Evolutionary conservation across 2,329 filamentous ascomycete genomes (phyloP).

Genomic region (Penicillium sclerotiorum): DNA sequence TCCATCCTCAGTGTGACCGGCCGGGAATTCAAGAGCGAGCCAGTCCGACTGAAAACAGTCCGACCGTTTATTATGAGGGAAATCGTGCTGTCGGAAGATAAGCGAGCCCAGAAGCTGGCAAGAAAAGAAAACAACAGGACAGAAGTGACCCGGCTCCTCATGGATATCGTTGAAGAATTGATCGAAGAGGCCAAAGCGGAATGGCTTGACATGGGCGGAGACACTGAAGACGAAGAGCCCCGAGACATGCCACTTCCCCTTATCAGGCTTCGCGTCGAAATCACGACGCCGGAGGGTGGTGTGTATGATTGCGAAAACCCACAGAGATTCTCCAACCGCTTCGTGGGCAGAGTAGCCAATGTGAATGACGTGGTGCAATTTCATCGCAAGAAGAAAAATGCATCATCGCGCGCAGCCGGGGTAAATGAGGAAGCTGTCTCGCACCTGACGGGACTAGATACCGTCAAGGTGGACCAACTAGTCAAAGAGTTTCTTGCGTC

Average conservation of each 20-base stretch:
- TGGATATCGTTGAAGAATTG: conserved; percentile 77
- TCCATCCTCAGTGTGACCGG: conserved; percentile 83
- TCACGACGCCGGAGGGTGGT: conserved; percentile 79
- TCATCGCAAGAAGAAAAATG: conserved; percentile 77
- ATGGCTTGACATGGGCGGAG: conserved; percentile 76
- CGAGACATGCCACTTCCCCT: conserved; percentile 74
- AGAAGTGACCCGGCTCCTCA: conserved; percentile 76
- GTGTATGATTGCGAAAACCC: conserved; percentile 92
- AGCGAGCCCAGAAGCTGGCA: conserved; percentile 74
- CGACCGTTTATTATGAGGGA: conserved; percentile 89
- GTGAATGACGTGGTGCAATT: conserved; percentile 92
- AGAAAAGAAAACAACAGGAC: conserved; percentile 81
- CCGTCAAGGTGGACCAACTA: conserved; percentile 82
- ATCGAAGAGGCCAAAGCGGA: conserved; percentile 81
- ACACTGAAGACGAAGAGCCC: conserved; percentile 53
- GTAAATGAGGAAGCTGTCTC: conserved; percentile 65
- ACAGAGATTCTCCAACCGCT: conserved; percentile 92
- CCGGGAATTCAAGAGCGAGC: conserved; percentile 76
- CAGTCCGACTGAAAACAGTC: conserved; percentile 82
- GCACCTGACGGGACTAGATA: conserved; percentile 65
- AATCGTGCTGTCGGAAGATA: conserved; percentile 74
- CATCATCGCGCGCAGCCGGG: conserved; percentile 52
- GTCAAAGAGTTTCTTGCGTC: conserved; percentile 85
- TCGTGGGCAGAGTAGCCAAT: conserved; percentile 88
- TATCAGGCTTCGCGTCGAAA: conserved; percentile 88